A percentile compares a stretch with the other conserved stretches of the same genome.
Evolutionary conservation across 75 land plant species (phyloP).

Genomic region (Sequoiadendron giganteum): DNA sequence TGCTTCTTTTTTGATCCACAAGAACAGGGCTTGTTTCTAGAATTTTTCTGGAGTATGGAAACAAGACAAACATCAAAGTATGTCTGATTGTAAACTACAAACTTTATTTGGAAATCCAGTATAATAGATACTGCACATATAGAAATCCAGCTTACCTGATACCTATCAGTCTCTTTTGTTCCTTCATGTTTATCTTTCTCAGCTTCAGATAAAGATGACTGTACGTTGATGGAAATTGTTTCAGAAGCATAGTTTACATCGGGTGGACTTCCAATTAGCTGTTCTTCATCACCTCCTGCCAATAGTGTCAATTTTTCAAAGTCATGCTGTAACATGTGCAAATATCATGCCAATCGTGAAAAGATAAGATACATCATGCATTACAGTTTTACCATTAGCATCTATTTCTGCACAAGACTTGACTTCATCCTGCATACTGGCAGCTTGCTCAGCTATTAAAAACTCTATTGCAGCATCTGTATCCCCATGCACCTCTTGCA

Average conservation of each 20-base stretch:
- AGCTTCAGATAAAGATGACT: neutral
- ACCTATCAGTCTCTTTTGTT: conserved; percentile 3
- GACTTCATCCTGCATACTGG: conserved; percentile 12
- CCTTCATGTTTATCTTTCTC: conserved; percentile 7
- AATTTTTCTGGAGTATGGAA: conserved; percentile 44
- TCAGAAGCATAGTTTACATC: neutral
- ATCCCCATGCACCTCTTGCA: conserved; percentile 66
- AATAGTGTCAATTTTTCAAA: neutral
- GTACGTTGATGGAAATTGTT: neutral
- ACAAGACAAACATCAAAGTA: neutral
- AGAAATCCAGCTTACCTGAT: conserved; percentile 15
- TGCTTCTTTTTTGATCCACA: conserved; percentile 89
- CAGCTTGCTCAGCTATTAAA: conserved; percentile 54
- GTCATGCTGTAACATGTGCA: neutral
- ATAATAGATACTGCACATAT: neutral
- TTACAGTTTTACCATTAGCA: conserved; percentile 6
- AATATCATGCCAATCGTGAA: neutral
- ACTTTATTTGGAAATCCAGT: neutral
- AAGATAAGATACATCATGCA: neutral
- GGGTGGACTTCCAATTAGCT: neutral
- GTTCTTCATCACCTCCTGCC: neutral
- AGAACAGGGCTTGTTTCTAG: conserved; percentile 66
- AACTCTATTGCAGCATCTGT: conserved; percentile 75
- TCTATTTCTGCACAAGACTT: neutral
- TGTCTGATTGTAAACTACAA: neutral